Conservation (phyloP, 805 yeast species). For the Candida peoriensis region DNA sequence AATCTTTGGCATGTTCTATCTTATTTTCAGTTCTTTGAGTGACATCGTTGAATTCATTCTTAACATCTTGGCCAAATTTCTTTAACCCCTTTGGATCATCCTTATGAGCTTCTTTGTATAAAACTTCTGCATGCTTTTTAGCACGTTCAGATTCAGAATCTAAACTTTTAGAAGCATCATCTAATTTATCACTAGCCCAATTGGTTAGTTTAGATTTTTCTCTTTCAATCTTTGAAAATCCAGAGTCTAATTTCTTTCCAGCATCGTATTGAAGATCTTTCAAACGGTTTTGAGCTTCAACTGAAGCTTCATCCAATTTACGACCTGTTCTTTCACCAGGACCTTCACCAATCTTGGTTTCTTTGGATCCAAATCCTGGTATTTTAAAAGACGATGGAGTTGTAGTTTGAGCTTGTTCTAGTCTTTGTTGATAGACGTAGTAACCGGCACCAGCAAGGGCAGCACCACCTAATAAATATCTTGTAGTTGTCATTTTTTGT, state of each 20-base stretch:
- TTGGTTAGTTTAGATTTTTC: constrained; percentile 11
- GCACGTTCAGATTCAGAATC: constrained; percentile 13
- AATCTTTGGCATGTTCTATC: constrained; percentile 14
- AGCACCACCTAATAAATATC: constrained; percentile 19
- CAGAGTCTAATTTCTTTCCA: constrained; percentile 14
- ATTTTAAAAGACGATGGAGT: constrained; percentile 1
- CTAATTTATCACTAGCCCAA: constrained; percentile 20
- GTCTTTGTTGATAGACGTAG: constrained; percentile 21
- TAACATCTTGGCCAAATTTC: constrained; percentile 12
- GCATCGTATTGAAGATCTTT: constrained; percentile 16
- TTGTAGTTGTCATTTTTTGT: too few species aligned
- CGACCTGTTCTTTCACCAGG: constrained; percentile 22
- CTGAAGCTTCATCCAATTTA: constrained; percentile 21
- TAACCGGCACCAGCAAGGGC: constrained; percentile 23
- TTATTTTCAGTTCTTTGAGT: constrained; percentile 17
- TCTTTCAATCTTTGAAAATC: constrained; percentile 11
- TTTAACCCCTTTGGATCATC: constrained; percentile 14
- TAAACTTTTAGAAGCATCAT: constrained; percentile 10
- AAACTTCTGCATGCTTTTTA: constrained; percentile 14
- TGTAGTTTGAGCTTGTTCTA: constrained; percentile 11
- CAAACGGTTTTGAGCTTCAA: constrained; percentile 12
- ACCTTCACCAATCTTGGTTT: constrained; percentile 10
- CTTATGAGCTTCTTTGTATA: constrained; percentile 12
- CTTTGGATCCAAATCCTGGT: constrained; percentile 7
- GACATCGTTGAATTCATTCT: constrained; percentile 14